Evolutionary conservation across 169 alveolate species (phyloP).

Genomic region (Condylostoma magnum): DNA sequence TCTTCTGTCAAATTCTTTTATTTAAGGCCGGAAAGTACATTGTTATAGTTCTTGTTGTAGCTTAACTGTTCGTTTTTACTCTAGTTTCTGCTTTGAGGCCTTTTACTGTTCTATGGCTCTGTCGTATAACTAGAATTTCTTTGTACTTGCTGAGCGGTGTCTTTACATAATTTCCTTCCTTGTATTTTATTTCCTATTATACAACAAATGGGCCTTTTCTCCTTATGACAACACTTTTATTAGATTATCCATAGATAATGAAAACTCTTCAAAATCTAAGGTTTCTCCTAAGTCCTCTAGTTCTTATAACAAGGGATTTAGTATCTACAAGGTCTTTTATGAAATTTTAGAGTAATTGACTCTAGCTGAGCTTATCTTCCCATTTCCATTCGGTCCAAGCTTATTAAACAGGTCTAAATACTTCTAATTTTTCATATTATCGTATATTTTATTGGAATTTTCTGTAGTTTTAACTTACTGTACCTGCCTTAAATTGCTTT

Average conservation of each 20-base stretch:
- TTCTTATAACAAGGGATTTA: slow-evolving; percentile 16
- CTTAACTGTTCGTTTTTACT: too few species aligned
- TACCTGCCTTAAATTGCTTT: not conserved
- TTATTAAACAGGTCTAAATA: not conserved
- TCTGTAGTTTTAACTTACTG: not conserved
- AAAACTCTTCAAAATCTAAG: slow-evolving; percentile 24
- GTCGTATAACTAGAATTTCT: too few species aligned
- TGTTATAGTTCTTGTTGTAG: too few species aligned
- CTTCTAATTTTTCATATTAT: slow-evolving; percentile 9
- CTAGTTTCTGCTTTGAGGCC: too few species aligned
- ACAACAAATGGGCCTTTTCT: not conserved
- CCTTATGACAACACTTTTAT: not conserved
- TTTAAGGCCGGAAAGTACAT: too few species aligned
- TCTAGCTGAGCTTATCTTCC: not conserved
- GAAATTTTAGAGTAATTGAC: not conserved
- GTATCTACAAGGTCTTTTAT: not conserved
- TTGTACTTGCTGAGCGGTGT: too few species aligned
- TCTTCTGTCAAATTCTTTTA: too few species aligned
- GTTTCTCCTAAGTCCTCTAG: not conserved
- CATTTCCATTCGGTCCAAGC: not conserved
- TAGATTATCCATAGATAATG: slow-evolving; percentile 18
- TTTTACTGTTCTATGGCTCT: too few species aligned
- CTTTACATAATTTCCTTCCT: too few species aligned
- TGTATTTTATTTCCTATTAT: too few species aligned
- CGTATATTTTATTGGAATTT: not conserved